Evolutionary conservation across 2,329 filamentous ascomycete species (phyloP).

Genomic region (Aspergillus novoparasiticus): DNA sequence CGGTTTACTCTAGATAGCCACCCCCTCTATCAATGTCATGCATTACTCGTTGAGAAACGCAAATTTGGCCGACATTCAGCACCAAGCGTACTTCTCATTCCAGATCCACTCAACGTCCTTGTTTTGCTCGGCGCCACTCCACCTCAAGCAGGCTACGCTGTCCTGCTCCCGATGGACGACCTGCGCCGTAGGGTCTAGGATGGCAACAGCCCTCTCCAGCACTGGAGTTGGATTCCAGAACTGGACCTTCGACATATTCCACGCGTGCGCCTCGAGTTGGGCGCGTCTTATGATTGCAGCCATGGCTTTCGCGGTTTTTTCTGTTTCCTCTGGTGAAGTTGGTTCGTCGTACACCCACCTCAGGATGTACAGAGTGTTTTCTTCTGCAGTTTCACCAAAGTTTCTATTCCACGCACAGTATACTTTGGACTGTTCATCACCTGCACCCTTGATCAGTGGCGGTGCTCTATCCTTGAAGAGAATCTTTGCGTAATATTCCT

Average conservation of each 20-base stretch:
- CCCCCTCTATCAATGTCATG: not conserved
- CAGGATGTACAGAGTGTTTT: conserved; percentile 47
- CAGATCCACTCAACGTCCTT: conserved; percentile 49
- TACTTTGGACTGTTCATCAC: conserved; percentile 52
- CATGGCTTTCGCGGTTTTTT: conserved; percentile 57
- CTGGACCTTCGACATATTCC: conserved; percentile 70
- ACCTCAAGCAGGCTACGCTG: conserved; percentile 50
- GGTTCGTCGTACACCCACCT: conserved; percentile 46
- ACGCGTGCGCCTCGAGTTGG: conserved; percentile 69
- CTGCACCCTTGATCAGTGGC: conserved; percentile 70
- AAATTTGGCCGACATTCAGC: conserved; percentile 31
- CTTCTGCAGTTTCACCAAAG: conserved; percentile 38
- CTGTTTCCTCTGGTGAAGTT: conserved; percentile 43
- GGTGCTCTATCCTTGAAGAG: conserved; percentile 55
- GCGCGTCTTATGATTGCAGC: conserved; percentile 67
- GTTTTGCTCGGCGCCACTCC: conserved; percentile 45
- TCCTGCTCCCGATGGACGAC: conserved; percentile 49
- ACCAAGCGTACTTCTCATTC: conserved; percentile 55
- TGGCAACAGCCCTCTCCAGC: conserved; percentile 47
- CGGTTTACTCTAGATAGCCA: conserved; percentile 4
- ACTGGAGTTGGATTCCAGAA: conserved; percentile 78
- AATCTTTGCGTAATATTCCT: conserved; percentile 72
- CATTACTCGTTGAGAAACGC: conserved; percentile 3
- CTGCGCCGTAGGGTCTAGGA: conserved; percentile 40
- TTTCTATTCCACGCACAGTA: conserved; percentile 47